These are phyloP conservation scores for Phyllosticta citriasiana DNA, from an alignment of 2,329 filamentous ascomycete species.

Conservation along the genomic window DNA sequence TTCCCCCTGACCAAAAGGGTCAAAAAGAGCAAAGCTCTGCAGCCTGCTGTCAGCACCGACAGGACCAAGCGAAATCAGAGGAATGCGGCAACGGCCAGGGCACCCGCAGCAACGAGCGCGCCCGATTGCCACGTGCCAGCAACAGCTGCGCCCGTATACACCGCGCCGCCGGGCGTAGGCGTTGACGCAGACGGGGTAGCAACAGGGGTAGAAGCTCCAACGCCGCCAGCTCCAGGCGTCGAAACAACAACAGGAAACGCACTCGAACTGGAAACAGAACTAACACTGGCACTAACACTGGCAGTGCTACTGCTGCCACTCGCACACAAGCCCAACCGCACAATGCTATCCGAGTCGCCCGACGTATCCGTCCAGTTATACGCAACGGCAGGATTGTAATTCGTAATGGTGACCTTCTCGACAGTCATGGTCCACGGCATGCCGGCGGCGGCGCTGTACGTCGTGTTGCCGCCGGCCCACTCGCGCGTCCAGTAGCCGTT, in stretches of 20 bases:
- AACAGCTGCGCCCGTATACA: neutral
- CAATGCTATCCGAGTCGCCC: slow-evolving; percentile 40
- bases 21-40: no score
- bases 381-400: slow-evolving; percentile 40
- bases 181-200: neutral
- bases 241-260: neutral
- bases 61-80: neutral
- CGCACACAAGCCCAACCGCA: slow-evolving; percentile 20
- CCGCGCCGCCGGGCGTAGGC: neutral
- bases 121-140: neutral
- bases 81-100: neutral
- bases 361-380: slow-evolving; percentile 42
- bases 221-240: neutral
- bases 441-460: slow-evolving; percentile 30
- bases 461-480: slow-evolving; percentile 55
- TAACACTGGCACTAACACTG: neutral
- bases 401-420: slow-evolving; percentile 39
- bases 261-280: neutral
- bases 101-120: neutral
- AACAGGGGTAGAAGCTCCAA: neutral
- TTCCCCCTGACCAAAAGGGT: no score
- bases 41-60: neutral
- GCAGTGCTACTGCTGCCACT: neutral
- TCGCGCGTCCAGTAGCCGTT: slow-evolving; percentile 42
- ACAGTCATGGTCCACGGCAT: slow-evolving; percentile 43